Conservation (phyloP, 345 rosid genomes). For the Hirschfeldia incana region DNA sequence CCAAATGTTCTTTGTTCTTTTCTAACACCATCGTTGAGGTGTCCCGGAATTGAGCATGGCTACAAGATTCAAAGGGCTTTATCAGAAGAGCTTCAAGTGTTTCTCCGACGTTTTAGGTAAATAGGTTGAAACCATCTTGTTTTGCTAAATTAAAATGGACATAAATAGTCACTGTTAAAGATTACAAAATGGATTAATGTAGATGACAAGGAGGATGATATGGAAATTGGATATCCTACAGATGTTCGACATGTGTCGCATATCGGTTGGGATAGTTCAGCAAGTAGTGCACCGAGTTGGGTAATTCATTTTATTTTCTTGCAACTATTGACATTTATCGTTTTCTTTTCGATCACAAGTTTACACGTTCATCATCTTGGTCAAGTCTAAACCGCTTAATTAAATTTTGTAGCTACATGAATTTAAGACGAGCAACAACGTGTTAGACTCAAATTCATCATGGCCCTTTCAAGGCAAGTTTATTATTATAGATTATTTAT, state of each 20-base stretch:
- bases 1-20: neutral
- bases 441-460: slow-evolving; percentile 49
- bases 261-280: slow-evolving; percentile 85
- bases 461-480: slow-evolving; percentile 80
- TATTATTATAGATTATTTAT: neutral
- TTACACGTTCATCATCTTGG: slow-evolving; percentile 2
- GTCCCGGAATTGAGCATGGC: slow-evolving; percentile 48
- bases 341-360: neutral
- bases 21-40: neutral
- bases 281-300: slow-evolving; percentile 84
- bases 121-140: neutral
- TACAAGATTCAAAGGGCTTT: slow-evolving; percentile 78
- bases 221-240: slow-evolving; percentile 93
- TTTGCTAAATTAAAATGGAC: neutral
- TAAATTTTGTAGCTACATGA: slow-evolving; percentile 62
- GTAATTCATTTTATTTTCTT: slow-evolving; percentile 44
- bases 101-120: slow-evolving; percentile 79
- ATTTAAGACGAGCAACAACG: slow-evolving; percentile 57
- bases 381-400: neutral
- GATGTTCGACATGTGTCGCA: slow-evolving; percentile 96
- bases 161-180: neutral
- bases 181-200: slow-evolving; percentile 18
- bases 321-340: neutral
- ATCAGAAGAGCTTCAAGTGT: slow-evolving; percentile 74
- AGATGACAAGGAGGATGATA: slow-evolving; percentile 65